A percentile compares a stretch with the other conserved stretches of the same genome.
phyloP scores from a whole-genome alignment of 202 grass and related monocot genomes.

The Schoenoplectus tabernaemontani region DNA sequence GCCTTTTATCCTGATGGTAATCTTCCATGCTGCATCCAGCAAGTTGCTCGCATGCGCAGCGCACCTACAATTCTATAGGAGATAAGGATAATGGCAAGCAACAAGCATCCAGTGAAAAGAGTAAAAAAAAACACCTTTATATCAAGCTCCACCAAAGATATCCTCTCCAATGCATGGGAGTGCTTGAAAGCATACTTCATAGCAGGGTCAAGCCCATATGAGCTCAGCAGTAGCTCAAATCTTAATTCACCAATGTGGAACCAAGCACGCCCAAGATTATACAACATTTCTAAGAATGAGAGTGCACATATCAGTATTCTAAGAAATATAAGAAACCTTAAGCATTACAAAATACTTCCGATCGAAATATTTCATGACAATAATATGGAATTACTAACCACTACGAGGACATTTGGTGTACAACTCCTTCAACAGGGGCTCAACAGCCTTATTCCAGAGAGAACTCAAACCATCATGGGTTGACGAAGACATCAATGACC shows the following conservation, averaged over 20 bases:
- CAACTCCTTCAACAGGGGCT: slow-evolving; percentile 61
- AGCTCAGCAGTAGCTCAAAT: slow-evolving; percentile 62
- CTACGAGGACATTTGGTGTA: slow-evolving; percentile 31
- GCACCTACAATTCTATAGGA: slow-evolving; percentile 40
- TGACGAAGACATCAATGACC: slow-evolving; percentile 52
- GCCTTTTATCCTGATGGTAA: slow-evolving; percentile 33
- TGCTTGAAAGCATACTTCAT: slow-evolving; percentile 57
- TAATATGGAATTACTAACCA: slow-evolving; percentile 26
- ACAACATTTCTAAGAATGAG: slow-evolving; percentile 44
- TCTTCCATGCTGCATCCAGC: slow-evolving; percentile 38
- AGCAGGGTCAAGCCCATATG: slow-evolving; percentile 71
- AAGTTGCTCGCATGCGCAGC: slow-evolving; percentile 60
- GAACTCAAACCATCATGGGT: slow-evolving; percentile 59
- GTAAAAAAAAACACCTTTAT: slow-evolving; percentile 52
- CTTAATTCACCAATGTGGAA: slow-evolving; percentile 75
- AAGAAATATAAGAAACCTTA: background rate
- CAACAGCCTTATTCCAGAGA: slow-evolving; percentile 44
- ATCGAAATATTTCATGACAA: background rate
- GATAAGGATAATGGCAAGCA: background rate
- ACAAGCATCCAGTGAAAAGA: slow-evolving; percentile 9
- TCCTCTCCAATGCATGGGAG: slow-evolving; percentile 63
- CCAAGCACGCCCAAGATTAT: slow-evolving; percentile 82
- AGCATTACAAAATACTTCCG: background rate
- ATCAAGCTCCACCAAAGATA: slow-evolving; percentile 57
- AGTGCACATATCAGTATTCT: background rate